A percentile compares a stretch with the other conserved stretches of the same genome.
phyloP scores from a whole-genome alignment of 164 flowering plant species.

The Sextonia rubra region DNA sequence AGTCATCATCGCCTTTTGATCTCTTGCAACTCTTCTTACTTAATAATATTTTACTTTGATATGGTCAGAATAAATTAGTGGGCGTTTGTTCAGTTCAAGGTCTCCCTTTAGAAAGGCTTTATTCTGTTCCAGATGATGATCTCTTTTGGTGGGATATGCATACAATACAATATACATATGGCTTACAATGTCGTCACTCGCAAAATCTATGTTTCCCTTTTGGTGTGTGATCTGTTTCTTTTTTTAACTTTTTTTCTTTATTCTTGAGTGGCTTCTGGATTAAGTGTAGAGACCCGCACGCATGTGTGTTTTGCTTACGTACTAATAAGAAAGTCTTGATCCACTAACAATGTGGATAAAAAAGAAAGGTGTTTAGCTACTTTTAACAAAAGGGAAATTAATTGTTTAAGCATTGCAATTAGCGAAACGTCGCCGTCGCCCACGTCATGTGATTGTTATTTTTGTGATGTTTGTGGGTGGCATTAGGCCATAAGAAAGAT shows the following conservation, averaged over 20 bases:
- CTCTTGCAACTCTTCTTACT: constrained; percentile 1
- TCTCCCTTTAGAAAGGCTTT: not conserved
- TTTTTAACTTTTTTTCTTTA: constrained; percentile 8
- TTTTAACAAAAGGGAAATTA: constrained; percentile 6
- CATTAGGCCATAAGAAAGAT: not conserved
- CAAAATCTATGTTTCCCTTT: constrained; percentile 8
- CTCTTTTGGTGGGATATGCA: not conserved
- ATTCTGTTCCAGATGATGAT: not conserved
- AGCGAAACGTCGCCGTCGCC: not conserved
- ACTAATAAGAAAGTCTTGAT: constrained; percentile 25
- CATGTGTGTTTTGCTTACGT: constrained; percentile 27
- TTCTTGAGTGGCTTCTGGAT: constrained; percentile 23
- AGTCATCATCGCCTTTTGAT: not conserved
- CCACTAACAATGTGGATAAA: constrained; percentile 37
- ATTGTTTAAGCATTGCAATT: constrained; percentile 6
- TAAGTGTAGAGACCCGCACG: not conserved
- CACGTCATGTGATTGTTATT: not conserved
- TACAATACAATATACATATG: not conserved
- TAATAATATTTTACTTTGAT: not conserved
- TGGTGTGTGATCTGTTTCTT: not conserved
- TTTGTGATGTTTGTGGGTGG: not conserved
- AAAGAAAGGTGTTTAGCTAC: constrained; percentile 23
- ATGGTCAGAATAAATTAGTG: not conserved
- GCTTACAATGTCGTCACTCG: constrained; percentile 8
- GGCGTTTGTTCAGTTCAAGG: constrained; percentile 7